Evolutionary conservation across 2,329 filamentous ascomycete genomes (phyloP), one percentile per base, ranked within the genome.

Genomic region (Exophiala sp.): DNA sequence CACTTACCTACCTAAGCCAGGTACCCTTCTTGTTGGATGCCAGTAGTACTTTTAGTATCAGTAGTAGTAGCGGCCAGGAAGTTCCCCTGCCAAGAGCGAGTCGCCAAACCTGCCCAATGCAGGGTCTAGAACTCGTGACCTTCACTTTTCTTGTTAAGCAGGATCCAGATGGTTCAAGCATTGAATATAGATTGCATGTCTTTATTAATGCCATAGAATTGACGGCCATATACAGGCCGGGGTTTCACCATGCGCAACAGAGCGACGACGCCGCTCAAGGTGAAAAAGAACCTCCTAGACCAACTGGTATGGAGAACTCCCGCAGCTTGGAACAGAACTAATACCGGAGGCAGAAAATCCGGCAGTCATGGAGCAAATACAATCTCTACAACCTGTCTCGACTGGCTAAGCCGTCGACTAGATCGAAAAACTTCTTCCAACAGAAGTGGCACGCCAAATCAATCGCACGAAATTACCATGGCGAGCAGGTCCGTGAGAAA

Each of bases 381-480:
- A 95, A 95, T 66, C 78, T 98, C 57, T 98, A 87, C 80, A 96
- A 96, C 72, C 73, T 98, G 58, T 72, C 75, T 43, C 78, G 79
- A 59, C 64, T 79, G 27, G 70, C 63, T 37, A 63, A 68, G 1
- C 79, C 77, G 14, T 65, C 61, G 13, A 45, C 54, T 13, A 64
- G 60, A 55, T 63, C 65, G 24, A 64, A 72, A 55, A 96, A 90
- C 38, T 94, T 93, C 73, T 98, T 95, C 78, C 91, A 97, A 76
- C 91, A 97, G 72, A 98, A 98, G 84, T 98, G 91, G 91, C 70
- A 72, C 1, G 87, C 91, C 63, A 98, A 98, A 71, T 82, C 89
- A 18, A 68, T 83, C 58, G 81, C 88, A 35, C 83, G 93, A 60
- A 83, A 79, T 57, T 98, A 97, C 70, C 93, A 98, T 72, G 93